Base-by-base conservation (phyloP, 768 basidiomycete species). In the Boletus sp. region DNA sequence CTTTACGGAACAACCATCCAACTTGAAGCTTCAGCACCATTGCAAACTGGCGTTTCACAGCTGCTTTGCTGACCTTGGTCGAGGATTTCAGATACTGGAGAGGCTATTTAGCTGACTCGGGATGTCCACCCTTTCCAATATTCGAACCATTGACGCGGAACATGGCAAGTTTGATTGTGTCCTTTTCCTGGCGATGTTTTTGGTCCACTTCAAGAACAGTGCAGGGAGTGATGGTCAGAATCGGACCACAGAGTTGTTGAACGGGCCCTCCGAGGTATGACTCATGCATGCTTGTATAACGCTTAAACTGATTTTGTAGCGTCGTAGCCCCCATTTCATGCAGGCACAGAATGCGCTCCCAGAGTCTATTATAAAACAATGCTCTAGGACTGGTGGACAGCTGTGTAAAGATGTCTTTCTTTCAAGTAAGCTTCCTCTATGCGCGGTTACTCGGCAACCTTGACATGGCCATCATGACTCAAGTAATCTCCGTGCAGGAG, bases 141-240 rank as follows among this genome's bases (percentile, higher is more conserved):
- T 98, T 64, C 86, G 83, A 57, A 75, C 83, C 30, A 92, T 97
- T 62, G 86, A 98, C 75, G 79, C 84, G 52, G 96, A 96, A 75
- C 91, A 97, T 72, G 94, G 94, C 59, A 91, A 90, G 69, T 98
- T 98, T 68, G 90, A 93, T 67, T 80, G 92, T 54, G 81, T 87
- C 7, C 78, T 94, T 50, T 92, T 90, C 62, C 76, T 78, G 7
- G 92, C 17, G 89, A 93, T 72, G 94, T 94, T 74, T 92, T 94
- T 71, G 88, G 88, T 6, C 79, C 79, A 2, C 66, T 76, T n/a
- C 75, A 74, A 62, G 71, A 71, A 40, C 66, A 54, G 50, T 6
- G 55, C 66, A 2, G 70, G 61, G 14, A 71, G 72, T 14, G 67
- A 56, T 50, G 74, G 67, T 50, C 79, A 81, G 12, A 77, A 83